A percentile compares a stretch with the other conserved stretches of the same genome.
phyloP scores from a whole-genome alignment of 805 yeast genomes.

The Hagleromyces aurorensis region DNA sequence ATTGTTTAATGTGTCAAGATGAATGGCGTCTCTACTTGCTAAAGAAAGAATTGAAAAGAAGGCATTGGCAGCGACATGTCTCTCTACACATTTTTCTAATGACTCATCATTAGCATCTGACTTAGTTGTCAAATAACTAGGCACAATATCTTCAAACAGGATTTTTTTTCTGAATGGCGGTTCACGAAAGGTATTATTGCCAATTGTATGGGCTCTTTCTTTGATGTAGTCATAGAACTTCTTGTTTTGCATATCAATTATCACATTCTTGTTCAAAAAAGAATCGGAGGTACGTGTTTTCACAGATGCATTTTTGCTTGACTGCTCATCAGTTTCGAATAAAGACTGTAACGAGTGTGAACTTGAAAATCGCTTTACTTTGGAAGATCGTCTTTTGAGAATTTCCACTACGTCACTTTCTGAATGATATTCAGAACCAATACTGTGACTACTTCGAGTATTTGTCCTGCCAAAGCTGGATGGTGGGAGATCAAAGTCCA shows the following conservation, averaged over 20 bases:
- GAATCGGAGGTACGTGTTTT: too few relatives aligned
- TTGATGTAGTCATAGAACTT: slow-evolving; percentile 25
- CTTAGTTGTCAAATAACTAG: slow-evolving; percentile 14
- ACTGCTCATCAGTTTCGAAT: too few relatives aligned
- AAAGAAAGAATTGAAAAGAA: slow-evolving; percentile 25
- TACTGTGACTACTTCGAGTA: slow-evolving; percentile 13
- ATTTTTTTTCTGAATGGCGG: slow-evolving; percentile 17
- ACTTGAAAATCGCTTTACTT: too few relatives aligned
- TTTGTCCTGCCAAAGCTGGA: slow-evolving; percentile 25
- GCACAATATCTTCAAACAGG: slow-evolving; percentile 24
- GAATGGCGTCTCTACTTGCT: slow-evolving; percentile 20
- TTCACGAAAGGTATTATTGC: slow-evolving; percentile 13
- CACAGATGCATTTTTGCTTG: too few relatives aligned
- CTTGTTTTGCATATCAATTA: slow-evolving; percentile 22
- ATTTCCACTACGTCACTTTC: slow-evolving; percentile 20
- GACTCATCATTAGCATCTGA: slow-evolving; percentile 1
- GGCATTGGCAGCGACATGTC: slow-evolving; percentile 26
- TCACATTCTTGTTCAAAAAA: too few relatives aligned
- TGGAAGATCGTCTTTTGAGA: slow-evolving; percentile 14
- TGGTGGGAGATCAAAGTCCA: slow-evolving; percentile 26
- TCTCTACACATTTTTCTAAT: slow-evolving; percentile 8
- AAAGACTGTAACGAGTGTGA: too few relatives aligned
- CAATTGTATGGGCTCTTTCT: slow-evolving; percentile 17
- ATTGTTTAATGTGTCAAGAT: too few relatives aligned
- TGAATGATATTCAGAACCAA: slow-evolving; percentile 9